Base-by-base conservation (phyloP, 2,329 filamentous ascomycete species). In the Fragosphaeria purpurea region DNA sequence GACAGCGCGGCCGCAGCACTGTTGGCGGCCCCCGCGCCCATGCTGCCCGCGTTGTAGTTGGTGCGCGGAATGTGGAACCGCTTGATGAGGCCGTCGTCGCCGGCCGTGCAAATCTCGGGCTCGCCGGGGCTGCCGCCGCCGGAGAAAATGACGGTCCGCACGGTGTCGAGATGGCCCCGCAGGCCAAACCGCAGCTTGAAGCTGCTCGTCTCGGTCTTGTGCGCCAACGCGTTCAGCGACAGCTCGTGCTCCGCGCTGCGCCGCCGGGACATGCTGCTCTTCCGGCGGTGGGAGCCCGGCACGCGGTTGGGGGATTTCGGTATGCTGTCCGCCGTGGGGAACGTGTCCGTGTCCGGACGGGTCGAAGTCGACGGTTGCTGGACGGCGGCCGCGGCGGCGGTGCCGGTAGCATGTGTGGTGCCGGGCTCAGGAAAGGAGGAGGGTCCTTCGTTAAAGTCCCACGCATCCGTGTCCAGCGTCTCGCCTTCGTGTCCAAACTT, bases 121-220 rank as follows among this genome's bases (percentile, higher is more conserved):
- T 98, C 93, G 4, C 88, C 88, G 4, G 90, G 90, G 61, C 89
- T 96, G 54, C 93, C 93, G 41, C 93, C 93, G 31, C 93, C 93
- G 1, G 90, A 97, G 68, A 98, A 98, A 56, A 96, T 95, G 52
- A 97, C 88, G 1, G 88, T 88, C 41, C 93, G 84, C 5, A 98
- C 88, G 3, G 94, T 90, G 63, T 97, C 89, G 2, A 98, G 76
- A 65, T 98, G 93, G 2, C 93, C 93, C 47, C 91, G 79, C 5
- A 98, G 75, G 5, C 89, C 91, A 63, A 95, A 97, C 47, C 89
- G 82, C 52, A 97, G 84, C 67, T 94, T 96, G 71, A 98, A 97
- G 58, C 79, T 88, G 12, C 82, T 78, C 32, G 74, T 79, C 54
- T 96, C 90, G 1, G 74, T 67, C 61, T 83, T 86, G 50, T 80